Evolutionary conservation across 2,329 filamentous ascomycete species (phyloP).

Genomic region (Dichotomopilus funicola): DNA sequence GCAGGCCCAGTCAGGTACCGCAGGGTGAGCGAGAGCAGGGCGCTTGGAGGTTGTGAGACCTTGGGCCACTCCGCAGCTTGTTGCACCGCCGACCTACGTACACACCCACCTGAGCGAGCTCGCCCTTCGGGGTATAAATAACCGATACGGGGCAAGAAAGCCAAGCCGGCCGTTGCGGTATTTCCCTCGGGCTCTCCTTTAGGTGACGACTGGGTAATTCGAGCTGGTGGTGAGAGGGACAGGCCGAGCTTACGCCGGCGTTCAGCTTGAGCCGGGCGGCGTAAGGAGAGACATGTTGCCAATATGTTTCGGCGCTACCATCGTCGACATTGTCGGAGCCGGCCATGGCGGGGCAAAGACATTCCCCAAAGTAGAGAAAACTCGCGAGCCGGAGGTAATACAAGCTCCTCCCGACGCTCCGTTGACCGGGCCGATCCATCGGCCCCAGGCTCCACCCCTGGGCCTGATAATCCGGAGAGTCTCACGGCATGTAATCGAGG

Average conservation of each 20-base stretch:
- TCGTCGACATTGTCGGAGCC: no score
- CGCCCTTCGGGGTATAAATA: background rate
- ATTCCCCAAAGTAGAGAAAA: no score
- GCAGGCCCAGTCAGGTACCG: background rate
- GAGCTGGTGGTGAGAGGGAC: no score
- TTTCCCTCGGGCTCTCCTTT: no score
- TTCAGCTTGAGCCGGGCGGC: no score
- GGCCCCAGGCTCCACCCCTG: background rate
- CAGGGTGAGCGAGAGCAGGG: background rate
- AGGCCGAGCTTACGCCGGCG: no score
- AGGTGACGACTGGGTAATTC: background rate
- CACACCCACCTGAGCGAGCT: no score
- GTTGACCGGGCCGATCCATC: background rate
- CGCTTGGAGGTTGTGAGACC: background rate
- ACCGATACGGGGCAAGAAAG: background rate
- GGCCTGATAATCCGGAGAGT: background rate
- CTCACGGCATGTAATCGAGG: background rate
- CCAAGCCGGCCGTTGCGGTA: background rate
- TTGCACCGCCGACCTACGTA: no score
- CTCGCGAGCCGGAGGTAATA: background rate
- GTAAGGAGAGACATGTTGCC: background rate
- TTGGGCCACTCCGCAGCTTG: no score
- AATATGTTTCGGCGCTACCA: background rate
- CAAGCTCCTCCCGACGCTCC: constrained; percentile 1
- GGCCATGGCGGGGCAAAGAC: no score